Percentiles rank a stretch among this genome's conserved stretches.
These are phyloP conservation scores for Asterophora parasitica DNA, from an alignment of 768 basidiomycete genomes.

Conservation along the genomic window DNA sequence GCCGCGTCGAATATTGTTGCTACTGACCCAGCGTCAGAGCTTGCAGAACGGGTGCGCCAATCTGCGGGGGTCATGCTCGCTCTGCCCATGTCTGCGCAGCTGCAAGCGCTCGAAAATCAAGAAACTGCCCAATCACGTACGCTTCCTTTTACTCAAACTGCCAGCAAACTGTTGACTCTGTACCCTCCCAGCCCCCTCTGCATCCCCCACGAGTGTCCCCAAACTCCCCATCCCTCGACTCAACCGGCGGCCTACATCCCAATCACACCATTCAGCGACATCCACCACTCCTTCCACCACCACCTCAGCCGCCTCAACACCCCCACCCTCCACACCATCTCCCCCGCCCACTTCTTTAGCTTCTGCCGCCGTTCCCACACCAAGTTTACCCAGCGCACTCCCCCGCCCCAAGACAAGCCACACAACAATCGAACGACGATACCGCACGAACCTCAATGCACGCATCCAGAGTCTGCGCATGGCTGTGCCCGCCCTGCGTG, in stretches of 20 bases:
- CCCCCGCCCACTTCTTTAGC: constrained; percentile 8
- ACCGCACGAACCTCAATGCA: constrained; percentile 85
- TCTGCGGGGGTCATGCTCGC: constrained; percentile 54
- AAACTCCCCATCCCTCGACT: constrained; percentile 39
- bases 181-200: constrained; percentile 6
- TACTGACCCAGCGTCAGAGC: constrained; percentile 33
- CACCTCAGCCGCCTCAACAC: constrained; percentile 37
- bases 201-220: constrained; percentile 17
- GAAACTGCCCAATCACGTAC: constrained; percentile 19
- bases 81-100: constrained; percentile 36
- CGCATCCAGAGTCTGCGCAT: constrained; percentile 77
- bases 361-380: constrained; percentile 7
- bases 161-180: constrained; percentile 2
- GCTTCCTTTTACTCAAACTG: constrained; percentile 1
- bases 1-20: constrained; percentile 1
- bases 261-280: constrained; percentile 11
- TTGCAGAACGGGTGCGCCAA: constrained; percentile 47
- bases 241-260: constrained; percentile 21
- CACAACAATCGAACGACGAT: constrained; percentile 84
- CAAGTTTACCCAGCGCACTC: constrained; percentile 10
- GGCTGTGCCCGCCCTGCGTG: constrained; percentile 79
- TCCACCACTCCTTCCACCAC: constrained; percentile 24
- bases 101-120: constrained; percentile 23
- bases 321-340: constrained; percentile 36
- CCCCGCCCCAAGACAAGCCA: constrained; percentile 74